Evolutionary conservation across 106 monocot species (phyloP).

Genomic region (Acanthochlamys bracteata): DNA sequence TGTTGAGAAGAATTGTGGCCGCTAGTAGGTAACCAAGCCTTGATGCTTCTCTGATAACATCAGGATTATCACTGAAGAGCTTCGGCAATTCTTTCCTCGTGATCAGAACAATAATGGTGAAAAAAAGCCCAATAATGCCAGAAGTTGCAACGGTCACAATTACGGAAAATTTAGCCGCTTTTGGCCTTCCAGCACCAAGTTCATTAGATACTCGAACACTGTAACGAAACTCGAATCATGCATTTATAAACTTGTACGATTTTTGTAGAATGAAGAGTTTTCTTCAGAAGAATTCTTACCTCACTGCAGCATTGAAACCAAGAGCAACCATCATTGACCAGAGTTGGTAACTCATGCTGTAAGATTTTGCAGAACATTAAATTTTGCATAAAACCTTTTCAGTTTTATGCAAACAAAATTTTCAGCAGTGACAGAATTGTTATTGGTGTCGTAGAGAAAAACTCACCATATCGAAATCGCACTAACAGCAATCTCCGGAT

Average conservation of each 20-base stretch:
- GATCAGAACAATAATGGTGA: conserved; percentile 23
- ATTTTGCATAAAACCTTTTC: too few relatives aligned
- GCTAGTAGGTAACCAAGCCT: conserved; percentile 63
- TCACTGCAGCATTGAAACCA: conserved; percentile 78
- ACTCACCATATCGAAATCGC: conserved; percentile 68
- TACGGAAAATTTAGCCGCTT: conserved; percentile 56
- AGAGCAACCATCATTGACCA: conserved; percentile 76
- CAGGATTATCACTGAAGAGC: conserved; percentile 57
- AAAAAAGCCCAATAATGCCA: conserved; percentile 30
- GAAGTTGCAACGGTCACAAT: conserved; percentile 38
- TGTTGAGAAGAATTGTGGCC: conserved; percentile 56
- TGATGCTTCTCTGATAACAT: conserved; percentile 46
- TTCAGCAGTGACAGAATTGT: not conserved
- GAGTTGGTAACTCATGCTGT: conserved; percentile 75
- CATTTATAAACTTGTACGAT: too few relatives aligned
- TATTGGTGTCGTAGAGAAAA: not conserved
- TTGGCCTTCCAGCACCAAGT: conserved; percentile 55
- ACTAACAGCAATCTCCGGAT: conserved; percentile 58
- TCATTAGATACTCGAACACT: conserved; percentile 80
- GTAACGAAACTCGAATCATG: not conserved
- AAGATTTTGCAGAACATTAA: not conserved
- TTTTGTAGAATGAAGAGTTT: too few relatives aligned
- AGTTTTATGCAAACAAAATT: too few relatives aligned
- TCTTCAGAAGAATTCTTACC: conserved; percentile 17
- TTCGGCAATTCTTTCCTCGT: conserved; percentile 31